Base-by-base conservation (phyloP, 805 yeast genomes). In the Metschnikowia orientalis region DNA sequence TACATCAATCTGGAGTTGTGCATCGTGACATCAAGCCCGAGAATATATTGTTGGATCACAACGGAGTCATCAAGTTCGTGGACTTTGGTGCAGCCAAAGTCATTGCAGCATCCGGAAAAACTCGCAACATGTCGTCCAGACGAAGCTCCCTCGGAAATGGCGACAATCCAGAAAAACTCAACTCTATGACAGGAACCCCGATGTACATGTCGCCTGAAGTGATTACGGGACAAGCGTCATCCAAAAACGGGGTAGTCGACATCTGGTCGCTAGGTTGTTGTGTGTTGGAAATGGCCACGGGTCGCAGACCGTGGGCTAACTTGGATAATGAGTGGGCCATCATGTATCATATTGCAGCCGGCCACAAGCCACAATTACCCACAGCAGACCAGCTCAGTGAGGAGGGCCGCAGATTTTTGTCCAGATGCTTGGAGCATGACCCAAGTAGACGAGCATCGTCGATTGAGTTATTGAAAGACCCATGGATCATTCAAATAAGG, bases 171-270 rank as follows among this genome's bases (percentile, higher is more conserved):
- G 56, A 57, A 33, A 64, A 59, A 33, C 47, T 58, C 40, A 67
- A 63, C 38, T 64, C 74, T 18, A 71, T 83, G 67, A 79, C 95
- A 2, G 98, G 98, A 23, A 92, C 98, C 0, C 97, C 97, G 10
- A 92, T 90, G 97, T 92, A 92, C 61, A 90, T 92, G 97, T 87
- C 97, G 0, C 98, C 98, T 0, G 98, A 92, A 51, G 84, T 86
- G 0, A 86, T 92, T 38, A 85, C 92, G 1, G 97, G 97, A 2
- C 68, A 74, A 5, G 58, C 70, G 1, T 53, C 71, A 1, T 81
- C 80, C 20, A 64, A 68, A 35, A 74, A 70, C 43, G 89, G 89
- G 3, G 77, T 79, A 3, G 73, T 63, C 28, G 98, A 92, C 61
- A 84, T 92, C 20, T 92, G 98, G 98, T 87, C 98, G 0, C 65